Conservation (phyloP, 179 eudicot genomes). For the Spinacia oleracea region DNA sequence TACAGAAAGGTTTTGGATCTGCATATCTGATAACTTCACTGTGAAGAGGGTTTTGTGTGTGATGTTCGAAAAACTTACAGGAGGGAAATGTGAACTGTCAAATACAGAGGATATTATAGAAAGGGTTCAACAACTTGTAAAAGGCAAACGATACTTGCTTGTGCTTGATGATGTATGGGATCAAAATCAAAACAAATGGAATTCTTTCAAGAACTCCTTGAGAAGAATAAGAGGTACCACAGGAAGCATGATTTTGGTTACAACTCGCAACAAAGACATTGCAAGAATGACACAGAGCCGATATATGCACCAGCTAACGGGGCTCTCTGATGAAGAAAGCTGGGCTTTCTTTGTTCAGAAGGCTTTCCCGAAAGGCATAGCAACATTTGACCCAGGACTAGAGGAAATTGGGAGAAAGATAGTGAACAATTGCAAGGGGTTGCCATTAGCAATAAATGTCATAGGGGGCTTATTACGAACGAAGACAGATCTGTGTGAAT, state of each 20-base stretch:
- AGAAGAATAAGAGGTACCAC: conserved; percentile 26
- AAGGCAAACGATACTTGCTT: conserved; percentile 26
- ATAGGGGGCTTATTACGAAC: conserved; percentile 21
- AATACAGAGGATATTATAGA: conserved; percentile 20
- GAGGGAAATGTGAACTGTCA: conserved; percentile 19
- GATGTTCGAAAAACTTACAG: conserved; percentile 29
- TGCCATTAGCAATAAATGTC: conserved; percentile 31
- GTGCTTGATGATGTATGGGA: conserved; percentile 45
- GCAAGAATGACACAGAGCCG: conserved; percentile 3
- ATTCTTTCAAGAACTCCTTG: conserved; percentile 18
- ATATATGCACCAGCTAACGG: conserved; percentile 19
- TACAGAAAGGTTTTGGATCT: conserved; percentile 25
- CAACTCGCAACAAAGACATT: conserved; percentile 31
- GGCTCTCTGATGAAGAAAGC: conserved; percentile 22
- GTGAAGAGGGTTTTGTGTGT: conserved; percentile 26
- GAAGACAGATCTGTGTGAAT: conserved; percentile 12
- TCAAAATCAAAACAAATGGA: conserved; percentile 20
- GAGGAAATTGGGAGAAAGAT: conserved; percentile 24
- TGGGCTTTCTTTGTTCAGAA: conserved; percentile 27
- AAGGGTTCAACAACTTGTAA: conserved; percentile 17
- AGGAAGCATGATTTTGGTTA: conserved; percentile 29
- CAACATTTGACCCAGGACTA: conserved; percentile 9
- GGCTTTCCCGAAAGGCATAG: conserved; percentile 24
- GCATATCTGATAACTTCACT: conserved; percentile 29
- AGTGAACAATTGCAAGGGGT: conserved; percentile 31